A percentile compares a stretch with the other conserved stretches of the same genome.
Conservation (phyloP, 2,329 filamentous ascomycete species). For the Arthrinium phaeospermum region DNA sequence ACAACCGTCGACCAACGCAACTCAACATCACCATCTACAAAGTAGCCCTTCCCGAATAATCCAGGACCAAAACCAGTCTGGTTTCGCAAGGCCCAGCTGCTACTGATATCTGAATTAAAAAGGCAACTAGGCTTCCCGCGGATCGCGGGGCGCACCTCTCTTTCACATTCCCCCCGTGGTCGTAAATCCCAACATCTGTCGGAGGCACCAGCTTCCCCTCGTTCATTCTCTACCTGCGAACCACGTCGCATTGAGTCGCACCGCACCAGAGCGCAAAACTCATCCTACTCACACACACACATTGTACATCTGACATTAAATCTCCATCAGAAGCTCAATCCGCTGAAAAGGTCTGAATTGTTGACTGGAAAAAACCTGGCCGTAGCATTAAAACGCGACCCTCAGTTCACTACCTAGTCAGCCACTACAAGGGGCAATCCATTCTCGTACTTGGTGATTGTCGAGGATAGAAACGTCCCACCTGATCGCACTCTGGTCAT, state of each 20-base stretch:
- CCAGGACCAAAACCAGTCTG: not conserved
- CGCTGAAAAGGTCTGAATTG: slow-evolving; percentile 16
- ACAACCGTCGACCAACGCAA: slow-evolving; percentile 1
- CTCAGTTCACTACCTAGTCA: slow-evolving; percentile 16
- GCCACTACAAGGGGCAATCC: slow-evolving; percentile 9
- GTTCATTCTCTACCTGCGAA: not conserved
- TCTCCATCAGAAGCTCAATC: slow-evolving; percentile 8
- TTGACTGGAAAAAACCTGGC: slow-evolving; percentile 15
- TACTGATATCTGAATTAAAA: slow-evolving; percentile 12
- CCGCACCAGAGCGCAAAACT: slow-evolving; percentile 1
- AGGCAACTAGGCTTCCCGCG: slow-evolving; percentile 20
- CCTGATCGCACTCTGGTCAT: not conserved
- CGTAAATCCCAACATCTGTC: slow-evolving; percentile 6
- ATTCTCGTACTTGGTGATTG: slow-evolving; percentile 19
- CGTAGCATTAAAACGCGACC: slow-evolving; percentile 15
- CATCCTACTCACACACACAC: not conserved
- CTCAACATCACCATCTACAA: slow-evolving; percentile 11
- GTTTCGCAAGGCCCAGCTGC: slow-evolving; percentile 8
- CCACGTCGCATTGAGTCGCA: slow-evolving; percentile 6
- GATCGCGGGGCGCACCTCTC: slow-evolving; percentile 15
- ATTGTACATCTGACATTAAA: slow-evolving; percentile 14
- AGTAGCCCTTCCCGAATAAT: slow-evolving; percentile 11
- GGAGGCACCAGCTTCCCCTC: slow-evolving; percentile 18
- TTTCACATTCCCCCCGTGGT: slow-evolving; percentile 1
- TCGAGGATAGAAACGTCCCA: slow-evolving; percentile 12